phyloP scores from a whole-genome alignment of 805 yeast genomes.

The Deakozyma indianensis region DNA sequence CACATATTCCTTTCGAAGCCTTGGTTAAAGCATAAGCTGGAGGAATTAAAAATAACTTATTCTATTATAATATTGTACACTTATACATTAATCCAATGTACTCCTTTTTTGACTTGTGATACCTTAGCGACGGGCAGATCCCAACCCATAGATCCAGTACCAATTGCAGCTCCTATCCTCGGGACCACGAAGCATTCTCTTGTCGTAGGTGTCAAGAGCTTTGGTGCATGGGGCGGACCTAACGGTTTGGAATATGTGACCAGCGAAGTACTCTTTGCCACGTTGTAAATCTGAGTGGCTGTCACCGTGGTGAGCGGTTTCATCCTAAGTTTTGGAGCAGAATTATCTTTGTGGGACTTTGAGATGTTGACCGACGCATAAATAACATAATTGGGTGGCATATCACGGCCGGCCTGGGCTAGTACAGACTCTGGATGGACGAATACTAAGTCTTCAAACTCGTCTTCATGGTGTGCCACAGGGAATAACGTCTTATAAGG shows the following conservation, averaged over 20 bases:
- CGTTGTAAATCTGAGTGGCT: constrained; percentile 61
- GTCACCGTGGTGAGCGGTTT: constrained; percentile 61
- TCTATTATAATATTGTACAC: background rate
- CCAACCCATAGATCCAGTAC: constrained; percentile 83
- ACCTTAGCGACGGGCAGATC: constrained; percentile 75
- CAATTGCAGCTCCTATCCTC: constrained; percentile 70
- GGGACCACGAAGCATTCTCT: constrained; percentile 87
- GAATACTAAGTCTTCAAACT: constrained; percentile 44
- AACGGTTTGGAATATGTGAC: constrained; percentile 81
- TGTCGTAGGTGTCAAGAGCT: constrained; percentile 44
- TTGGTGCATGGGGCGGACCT: constrained; percentile 82
- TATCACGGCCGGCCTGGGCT: constrained; percentile 35
- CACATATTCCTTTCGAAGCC: background rate
- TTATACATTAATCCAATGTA: constrained; percentile 42
- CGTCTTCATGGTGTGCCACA: constrained; percentile 21
- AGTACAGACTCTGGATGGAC: constrained; percentile 71
- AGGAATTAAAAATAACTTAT: background rate
- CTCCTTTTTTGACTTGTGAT: constrained; percentile 48
- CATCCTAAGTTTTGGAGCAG: constrained; percentile 42
- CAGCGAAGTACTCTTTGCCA: constrained; percentile 59
- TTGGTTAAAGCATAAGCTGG: too few relatives aligned
- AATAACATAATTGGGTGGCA: constrained; percentile 70
- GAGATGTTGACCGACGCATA: constrained; percentile 52
- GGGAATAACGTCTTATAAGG: constrained; percentile 46
- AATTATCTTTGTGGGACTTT: constrained; percentile 29